Evolutionary conservation across 163 green algal species (phyloP), one percentile per base, ranked within the genome.

Genomic region (Scenedesmus sp.): DNA sequence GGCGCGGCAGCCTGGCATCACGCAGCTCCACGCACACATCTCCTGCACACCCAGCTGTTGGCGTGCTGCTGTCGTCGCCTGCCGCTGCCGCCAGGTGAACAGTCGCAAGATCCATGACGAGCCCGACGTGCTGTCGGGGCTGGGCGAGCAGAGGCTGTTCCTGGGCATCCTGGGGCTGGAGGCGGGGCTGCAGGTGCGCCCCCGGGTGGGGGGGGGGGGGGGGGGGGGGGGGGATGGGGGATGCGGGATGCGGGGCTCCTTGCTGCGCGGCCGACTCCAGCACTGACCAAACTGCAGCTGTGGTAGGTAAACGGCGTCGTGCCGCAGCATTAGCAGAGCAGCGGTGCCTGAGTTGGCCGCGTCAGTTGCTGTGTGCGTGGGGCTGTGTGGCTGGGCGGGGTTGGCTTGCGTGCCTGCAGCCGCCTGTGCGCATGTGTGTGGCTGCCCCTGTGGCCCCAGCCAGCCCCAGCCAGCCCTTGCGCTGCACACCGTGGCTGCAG

Each of bases 101-200:
- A 92, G 93, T 1, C 95, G 93, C 20, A 92, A 91, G 59, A 91
- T 91, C 56, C 87, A 91, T 79, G 87, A 91, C 87, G 94, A 97
- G 92, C 37, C 90, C 0, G 81, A 96, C 56, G 84, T 97, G 13
- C 85, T 97, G 72, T 92, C 96, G 51, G 97, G 96, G 24, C 72
- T 98, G 2, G 5, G 65, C 15, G 49, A 84, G 24, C 95, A 97
- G 80, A 88, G 76, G 9, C 90, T 97, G 20, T 99, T 99, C 91
- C 49, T 94, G 24, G 90, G 30, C 79, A 97, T 98, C 68, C 80
- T 98, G 59, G 95, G 85, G 2, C 87, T 72, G 10, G 97, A 98
- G 90, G 70, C 92, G 1, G 73, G 81, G 33, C 89, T 98, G 80
- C 97, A 98, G 94, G 95, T 93, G 9, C 72, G 65, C 30, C 16